Percentiles rank a stretch among this genome's conserved stretches.
These are phyloP conservation scores for Trypanosoma cruzi DNA, from an alignment of 208 protist genomes.

Conservation along the genomic window DNA sequence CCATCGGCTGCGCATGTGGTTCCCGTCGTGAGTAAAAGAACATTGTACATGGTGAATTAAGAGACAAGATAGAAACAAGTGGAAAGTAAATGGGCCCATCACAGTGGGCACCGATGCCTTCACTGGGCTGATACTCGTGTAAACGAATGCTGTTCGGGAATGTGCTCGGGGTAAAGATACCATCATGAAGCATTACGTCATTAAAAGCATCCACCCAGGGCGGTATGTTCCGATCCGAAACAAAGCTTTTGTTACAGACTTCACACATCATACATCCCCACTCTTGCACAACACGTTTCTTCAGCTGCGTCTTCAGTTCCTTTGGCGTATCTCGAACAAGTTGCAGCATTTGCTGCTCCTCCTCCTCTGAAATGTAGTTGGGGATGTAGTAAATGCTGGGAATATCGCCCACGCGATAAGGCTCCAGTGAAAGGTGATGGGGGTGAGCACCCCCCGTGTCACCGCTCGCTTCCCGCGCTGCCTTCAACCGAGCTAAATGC, in stretches of 20 bases:
- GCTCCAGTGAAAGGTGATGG: slow-evolving; percentile 67
- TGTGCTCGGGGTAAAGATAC: slow-evolving; percentile 84
- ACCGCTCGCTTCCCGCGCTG: slow-evolving; percentile 10
- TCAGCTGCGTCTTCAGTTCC: slow-evolving; percentile 81
- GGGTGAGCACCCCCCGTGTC: not conserved
- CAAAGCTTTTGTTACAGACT: slow-evolving; percentile 86
- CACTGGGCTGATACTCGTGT: slow-evolving; percentile 88
- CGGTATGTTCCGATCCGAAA: slow-evolving; percentile 86
- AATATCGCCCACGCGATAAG: slow-evolving; percentile 68
- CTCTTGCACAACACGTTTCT: slow-evolving; percentile 88
- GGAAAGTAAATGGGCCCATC: slow-evolving; percentile 93
- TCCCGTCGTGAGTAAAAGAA: slow-evolving; percentile 83
- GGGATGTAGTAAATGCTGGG: slow-evolving; percentile 89
- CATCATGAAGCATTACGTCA: slow-evolving; percentile 87
- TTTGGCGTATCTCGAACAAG: slow-evolving; percentile 59
- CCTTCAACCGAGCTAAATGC: slow-evolving; percentile 43
- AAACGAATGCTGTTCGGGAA: slow-evolving; percentile 93
- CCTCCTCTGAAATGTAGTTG: slow-evolving; percentile 79
- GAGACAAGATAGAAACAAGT: slow-evolving; percentile 76
- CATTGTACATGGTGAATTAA: slow-evolving; percentile 84
- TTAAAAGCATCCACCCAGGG: slow-evolving; percentile 77
- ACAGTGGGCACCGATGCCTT: slow-evolving; percentile 89
- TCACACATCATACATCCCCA: slow-evolving; percentile 92
- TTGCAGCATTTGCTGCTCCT: slow-evolving; percentile 73
- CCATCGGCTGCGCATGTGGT: slow-evolving; percentile 85